Evolutionary conservation across 495 filamentous ascomycete genomes (phyloP).

Genomic region (Lophiotrema nucula): DNA sequence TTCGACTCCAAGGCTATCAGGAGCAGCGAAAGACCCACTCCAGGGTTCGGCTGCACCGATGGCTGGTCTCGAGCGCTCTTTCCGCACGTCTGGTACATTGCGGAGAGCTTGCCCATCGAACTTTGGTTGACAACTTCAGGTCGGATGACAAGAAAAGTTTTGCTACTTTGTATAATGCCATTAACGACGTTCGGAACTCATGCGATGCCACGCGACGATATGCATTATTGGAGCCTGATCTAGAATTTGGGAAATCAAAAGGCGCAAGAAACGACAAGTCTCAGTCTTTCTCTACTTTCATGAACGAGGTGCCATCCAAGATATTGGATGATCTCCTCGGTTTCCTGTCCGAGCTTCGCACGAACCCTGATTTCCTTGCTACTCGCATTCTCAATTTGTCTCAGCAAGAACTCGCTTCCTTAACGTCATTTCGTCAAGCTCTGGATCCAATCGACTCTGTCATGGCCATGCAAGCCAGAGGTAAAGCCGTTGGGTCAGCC

Average conservation of each 20-base stretch:
- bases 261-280: conserved; percentile 34
- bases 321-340: conserved; percentile 71
- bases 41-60: conserved; percentile 64
- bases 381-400: conserved; percentile 71
- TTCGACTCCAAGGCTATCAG: conserved; percentile 69
- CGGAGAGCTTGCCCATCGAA: conserved; percentile 73
- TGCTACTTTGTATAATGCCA: conserved; percentile 78
- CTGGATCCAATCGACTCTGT: conserved; percentile 80
- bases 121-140: conserved; percentile 83
- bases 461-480: conserved; percentile 66
- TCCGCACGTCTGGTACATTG: conserved; percentile 76
- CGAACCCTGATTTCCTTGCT: conserved; percentile 82
- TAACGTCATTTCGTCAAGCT: conserved; percentile 71
- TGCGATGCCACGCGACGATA: conserved; percentile 70
- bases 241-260: conserved; percentile 53
- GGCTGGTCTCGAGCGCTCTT: conserved; percentile 61
- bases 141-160: conserved; percentile 89
- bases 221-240: conserved; percentile 67
- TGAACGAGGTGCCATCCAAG: conserved; percentile 74
- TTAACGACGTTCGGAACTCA: conserved; percentile 83
- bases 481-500: conserved; percentile 39
- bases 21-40: conserved; percentile 68
- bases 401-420: conserved; percentile 66
- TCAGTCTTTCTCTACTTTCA: conserved; percentile 61
- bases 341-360: conserved; percentile 79